Evolutionary conservation across 2,329 filamentous ascomycete genomes (phyloP), one percentile per base, ranked within the genome.

Genomic region (Arthrinium puccinioides): DNA sequence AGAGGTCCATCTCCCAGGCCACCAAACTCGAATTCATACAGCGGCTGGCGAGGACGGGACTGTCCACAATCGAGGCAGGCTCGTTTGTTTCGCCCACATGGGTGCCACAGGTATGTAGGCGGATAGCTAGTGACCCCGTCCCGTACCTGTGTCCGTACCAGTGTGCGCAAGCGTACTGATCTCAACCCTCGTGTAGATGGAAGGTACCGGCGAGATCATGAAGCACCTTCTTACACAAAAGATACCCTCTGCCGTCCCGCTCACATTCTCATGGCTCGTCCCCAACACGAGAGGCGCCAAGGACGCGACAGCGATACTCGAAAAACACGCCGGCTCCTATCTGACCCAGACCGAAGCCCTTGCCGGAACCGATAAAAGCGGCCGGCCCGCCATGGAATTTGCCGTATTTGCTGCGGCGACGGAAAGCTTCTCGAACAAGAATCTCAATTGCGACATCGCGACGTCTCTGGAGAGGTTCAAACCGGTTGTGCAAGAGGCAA

Each of bases 361-460:
- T 35, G 38, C 35, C 51, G 47, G 64, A 54, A 45, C 62, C 51
- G 40, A 59, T 49, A 41, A 64, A 50, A 28, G 63, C 49, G 46
- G 59, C 23, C 67, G 64, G 37, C 74, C 71, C 15, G 70, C 62
- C 10, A 53, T 80, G n/a, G 84, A 89, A 53, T 69, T 90, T 21
- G 84, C 85, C 28, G 82, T 90, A 27, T 92, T 94, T 60, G 83
- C 84, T 11, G 82, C 86, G 2, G 86, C 87, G 0, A 90, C 84
- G 13, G 87, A 94, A 60, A 70, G 73, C 32, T 94, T 94, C 60
- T 84, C 83, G 4, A 76, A 80, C 45, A 82, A 79, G 62, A 94
- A 94, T 61, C 80, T 88, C 37, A 92, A 92, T 62, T 87, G 84
- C 67, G 74, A 75, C 49, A 83, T 92, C 46, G 75, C 76, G 44